Conservation (phyloP, 768 basidiomycete species). For the Hygrophorus russula region DNA sequence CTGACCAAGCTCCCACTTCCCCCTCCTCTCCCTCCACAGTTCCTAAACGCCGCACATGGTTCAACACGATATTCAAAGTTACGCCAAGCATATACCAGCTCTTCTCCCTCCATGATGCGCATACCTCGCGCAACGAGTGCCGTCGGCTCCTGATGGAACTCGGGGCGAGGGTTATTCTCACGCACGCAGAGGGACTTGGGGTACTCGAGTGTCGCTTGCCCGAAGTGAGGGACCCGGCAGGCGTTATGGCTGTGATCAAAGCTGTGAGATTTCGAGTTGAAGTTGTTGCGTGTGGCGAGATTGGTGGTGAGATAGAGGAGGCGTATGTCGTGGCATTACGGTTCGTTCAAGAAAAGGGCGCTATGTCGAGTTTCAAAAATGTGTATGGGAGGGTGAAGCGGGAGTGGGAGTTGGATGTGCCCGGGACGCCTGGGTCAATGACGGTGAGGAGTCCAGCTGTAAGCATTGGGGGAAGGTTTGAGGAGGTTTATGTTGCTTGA, state of each 20-base stretch:
- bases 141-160: constrained; percentile 59
- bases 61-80: constrained; percentile 82
- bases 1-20: constrained; percentile 18
- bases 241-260: constrained; percentile 46
- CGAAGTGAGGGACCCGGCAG: constrained; percentile 47
- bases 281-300: constrained; percentile 33
- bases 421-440: background rate
- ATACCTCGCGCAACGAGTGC: constrained; percentile 65
- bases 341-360: constrained; percentile 79
- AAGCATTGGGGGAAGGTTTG: background rate
- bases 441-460: background rate
- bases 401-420: constrained; percentile 56
- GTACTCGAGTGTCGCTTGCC: constrained; percentile 70
- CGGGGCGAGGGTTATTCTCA: constrained; percentile 57
- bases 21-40: constrained; percentile 18
- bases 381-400: constrained; percentile 54
- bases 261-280: constrained; percentile 79
- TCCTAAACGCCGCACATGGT: constrained; percentile 62
- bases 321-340: constrained; percentile 41
- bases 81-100: constrained; percentile 53
- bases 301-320: constrained; percentile 25
- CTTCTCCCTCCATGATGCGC: constrained; percentile 44
- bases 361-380: constrained; percentile 69
- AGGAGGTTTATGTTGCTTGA: background rate
- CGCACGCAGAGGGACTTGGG: constrained; percentile 50